Evolutionary conservation across 2,329 filamentous ascomycete genomes (phyloP).

Genomic region (Zarea fungicola): DNA sequence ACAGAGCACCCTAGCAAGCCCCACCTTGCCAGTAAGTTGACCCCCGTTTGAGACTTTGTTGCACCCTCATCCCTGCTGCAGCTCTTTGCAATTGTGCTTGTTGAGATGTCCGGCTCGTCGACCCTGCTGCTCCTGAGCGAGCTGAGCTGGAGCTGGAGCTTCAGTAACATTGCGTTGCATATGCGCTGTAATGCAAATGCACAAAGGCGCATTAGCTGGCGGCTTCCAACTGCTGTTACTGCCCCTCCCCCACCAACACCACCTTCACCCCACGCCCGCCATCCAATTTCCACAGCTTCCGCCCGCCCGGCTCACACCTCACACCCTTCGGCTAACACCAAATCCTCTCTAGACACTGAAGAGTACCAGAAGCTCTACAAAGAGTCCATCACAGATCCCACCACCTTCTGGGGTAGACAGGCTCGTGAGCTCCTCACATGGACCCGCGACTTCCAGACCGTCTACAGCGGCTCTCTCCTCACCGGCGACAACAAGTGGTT

Average conservation of each 20-base stretch:
- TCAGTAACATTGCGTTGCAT: neutral
- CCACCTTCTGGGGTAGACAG: conserved; percentile 82
- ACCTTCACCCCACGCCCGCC: neutral
- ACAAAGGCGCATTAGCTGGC: neutral
- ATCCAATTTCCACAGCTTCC: conserved; percentile 9
- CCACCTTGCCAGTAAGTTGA: conserved; percentile 56
- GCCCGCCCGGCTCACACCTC: conserved; percentile 9
- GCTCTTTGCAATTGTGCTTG: neutral
- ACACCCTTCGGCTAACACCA: conserved; percentile 2
- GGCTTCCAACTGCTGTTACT: neutral
- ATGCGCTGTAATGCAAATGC: neutral
- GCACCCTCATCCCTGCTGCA: neutral
- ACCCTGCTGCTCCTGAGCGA: no score
- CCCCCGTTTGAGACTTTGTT: conserved; percentile 11
- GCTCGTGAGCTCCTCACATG: conserved; percentile 88
- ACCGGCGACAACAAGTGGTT: conserved; percentile 93
- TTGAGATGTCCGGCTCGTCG: no score
- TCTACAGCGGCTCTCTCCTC: conserved; percentile 67
- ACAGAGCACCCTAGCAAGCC: conserved; percentile 66
- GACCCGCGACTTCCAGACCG: conserved; percentile 88
- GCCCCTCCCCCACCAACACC: conserved; percentile 1
- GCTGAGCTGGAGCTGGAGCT: neutral
- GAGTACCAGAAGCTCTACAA: conserved; percentile 65
- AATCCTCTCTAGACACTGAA: conserved; percentile 45
- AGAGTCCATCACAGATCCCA: conserved; percentile 83